Evolutionary conservation across 1,284 basidiomycete species (phyloP).

Genomic region (Tetrapyrgos nigripes): DNA sequence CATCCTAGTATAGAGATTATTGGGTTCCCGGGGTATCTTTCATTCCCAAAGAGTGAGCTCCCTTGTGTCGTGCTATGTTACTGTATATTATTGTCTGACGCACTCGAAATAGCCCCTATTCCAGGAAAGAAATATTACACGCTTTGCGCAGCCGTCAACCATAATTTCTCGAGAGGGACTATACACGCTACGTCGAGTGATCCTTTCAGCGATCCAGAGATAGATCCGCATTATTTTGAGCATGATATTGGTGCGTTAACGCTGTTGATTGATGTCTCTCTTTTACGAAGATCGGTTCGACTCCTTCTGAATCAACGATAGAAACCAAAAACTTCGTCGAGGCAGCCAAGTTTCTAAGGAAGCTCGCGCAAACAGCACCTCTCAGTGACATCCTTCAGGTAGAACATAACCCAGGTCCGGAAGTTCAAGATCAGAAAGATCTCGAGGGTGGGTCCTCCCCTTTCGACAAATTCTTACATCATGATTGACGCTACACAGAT

Average conservation of each 20-base stretch:
- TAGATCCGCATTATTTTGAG: constrained; percentile 57
- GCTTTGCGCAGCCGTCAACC: constrained; percentile 35
- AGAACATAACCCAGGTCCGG: neutral
- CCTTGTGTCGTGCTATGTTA: neutral
- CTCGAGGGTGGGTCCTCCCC: constrained; percentile 21
- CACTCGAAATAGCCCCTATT: constrained; percentile 29
- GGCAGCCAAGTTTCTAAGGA: constrained; percentile 7
- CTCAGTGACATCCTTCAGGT: neutral
- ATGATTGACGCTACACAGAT: neutral
- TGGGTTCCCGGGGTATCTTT: neutral
- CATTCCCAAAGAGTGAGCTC: neutral
- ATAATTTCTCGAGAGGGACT: constrained; percentile 46
- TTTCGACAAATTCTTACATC: no score
- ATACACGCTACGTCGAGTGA: constrained; percentile 48
- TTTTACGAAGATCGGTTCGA: no score
- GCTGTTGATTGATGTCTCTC: neutral
- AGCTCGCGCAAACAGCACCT: constrained; percentile 3
- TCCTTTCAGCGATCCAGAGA: constrained; percentile 44
- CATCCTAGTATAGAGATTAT: neutral
- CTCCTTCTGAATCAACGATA: no score
- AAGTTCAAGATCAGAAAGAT: neutral
- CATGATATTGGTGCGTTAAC: constrained; percentile 43
- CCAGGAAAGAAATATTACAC: constrained; percentile 40
- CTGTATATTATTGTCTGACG: neutral
- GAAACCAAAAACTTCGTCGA: constrained; percentile 10